Evolutionary conservation across 2,329 filamentous ascomycete genomes (phyloP).

Genomic region (Aspergillus brasiliensis): DNA sequence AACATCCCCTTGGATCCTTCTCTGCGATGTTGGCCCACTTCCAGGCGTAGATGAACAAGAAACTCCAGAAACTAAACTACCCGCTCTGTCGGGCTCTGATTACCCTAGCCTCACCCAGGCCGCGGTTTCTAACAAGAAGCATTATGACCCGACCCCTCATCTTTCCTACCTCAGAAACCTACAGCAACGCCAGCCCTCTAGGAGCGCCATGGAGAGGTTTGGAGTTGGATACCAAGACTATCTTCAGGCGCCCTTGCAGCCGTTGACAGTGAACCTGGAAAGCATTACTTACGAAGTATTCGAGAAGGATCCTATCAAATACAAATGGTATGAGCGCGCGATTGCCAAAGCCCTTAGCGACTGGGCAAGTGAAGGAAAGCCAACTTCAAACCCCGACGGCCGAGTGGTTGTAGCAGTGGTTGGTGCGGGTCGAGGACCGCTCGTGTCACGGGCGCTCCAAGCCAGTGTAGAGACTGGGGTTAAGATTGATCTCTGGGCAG

Average conservation of each 20-base stretch:
- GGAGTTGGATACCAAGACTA: conserved; percentile 84
- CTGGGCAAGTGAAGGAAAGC: conserved; percentile 71
- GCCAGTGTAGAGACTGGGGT: conserved; percentile 78
- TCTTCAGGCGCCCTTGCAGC: conserved; percentile 91
- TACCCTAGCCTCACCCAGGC: conserved; percentile 75
- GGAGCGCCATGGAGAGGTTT: conserved; percentile 65
- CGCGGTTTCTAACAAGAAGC: conserved; percentile 51
- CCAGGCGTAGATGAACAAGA: conserved; percentile 46
- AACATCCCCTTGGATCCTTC: conserved; percentile 61
- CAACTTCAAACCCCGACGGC: conserved; percentile 70
- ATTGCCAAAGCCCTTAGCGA: conserved; percentile 78
- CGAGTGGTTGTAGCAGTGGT: conserved; percentile 86
- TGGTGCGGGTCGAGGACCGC: conserved; percentile 86
- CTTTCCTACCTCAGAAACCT: conserved; percentile 82
- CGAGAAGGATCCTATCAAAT: conserved; percentile 97
- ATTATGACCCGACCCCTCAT: conserved; percentile 63
- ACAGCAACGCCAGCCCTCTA: conserved; percentile 75
- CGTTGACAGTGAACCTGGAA: conserved; percentile 92
- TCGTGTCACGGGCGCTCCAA: conserved; percentile 82
- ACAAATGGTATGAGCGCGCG: conserved; percentile 89
- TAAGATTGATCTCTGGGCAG: conserved; percentile 80
- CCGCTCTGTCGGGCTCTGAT: conserved; percentile 35
- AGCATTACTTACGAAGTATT: conserved; percentile 98
- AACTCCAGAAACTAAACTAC: conserved; percentile 19
- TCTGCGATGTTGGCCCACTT: conserved; percentile 60